phyloP scores from a whole-genome alignment of 305 asterid genomes.

The Fraxinus dipetala region DNA sequence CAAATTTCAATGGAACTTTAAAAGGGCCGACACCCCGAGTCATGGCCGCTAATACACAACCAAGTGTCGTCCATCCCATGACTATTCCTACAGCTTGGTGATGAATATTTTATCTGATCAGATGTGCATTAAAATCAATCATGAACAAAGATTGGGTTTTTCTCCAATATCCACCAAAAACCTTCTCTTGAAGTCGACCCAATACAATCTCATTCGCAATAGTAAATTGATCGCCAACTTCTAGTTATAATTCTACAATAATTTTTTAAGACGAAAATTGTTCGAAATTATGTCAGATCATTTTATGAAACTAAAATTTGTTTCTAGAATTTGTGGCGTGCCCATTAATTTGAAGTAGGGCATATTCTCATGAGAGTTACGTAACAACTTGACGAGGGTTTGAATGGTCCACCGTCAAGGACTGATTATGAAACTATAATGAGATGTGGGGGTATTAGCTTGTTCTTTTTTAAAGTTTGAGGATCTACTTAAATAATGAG shows the following conservation, averaged over 20 bases:
- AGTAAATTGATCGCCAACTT: background rate
- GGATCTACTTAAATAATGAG: background rate
- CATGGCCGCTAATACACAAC: background rate
- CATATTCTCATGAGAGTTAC: background rate
- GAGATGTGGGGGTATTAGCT: background rate
- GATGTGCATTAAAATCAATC: slow-evolving; percentile 3
- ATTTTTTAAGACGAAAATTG: background rate
- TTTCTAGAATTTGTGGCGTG: too few species aligned
- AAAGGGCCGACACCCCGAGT: background rate
- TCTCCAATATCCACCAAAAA: background rate
- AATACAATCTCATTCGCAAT: background rate
- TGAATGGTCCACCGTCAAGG: background rate
- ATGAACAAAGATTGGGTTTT: background rate
- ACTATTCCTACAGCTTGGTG: slow-evolving; percentile 3
- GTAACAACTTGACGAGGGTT: background rate
- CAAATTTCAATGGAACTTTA: background rate
- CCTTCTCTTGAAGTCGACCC: background rate
- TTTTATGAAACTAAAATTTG: background rate
- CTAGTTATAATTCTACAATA: background rate
- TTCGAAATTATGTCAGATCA: background rate
- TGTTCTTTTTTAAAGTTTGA: background rate
- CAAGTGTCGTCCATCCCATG: slow-evolving; percentile 10
- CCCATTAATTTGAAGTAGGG: background rate
- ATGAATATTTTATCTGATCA: slow-evolving; percentile 17
- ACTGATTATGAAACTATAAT: background rate